phyloP scores from a whole-genome alignment of 495 filamentous ascomycete genomes.

The Aspergillus nidulans region DNA sequence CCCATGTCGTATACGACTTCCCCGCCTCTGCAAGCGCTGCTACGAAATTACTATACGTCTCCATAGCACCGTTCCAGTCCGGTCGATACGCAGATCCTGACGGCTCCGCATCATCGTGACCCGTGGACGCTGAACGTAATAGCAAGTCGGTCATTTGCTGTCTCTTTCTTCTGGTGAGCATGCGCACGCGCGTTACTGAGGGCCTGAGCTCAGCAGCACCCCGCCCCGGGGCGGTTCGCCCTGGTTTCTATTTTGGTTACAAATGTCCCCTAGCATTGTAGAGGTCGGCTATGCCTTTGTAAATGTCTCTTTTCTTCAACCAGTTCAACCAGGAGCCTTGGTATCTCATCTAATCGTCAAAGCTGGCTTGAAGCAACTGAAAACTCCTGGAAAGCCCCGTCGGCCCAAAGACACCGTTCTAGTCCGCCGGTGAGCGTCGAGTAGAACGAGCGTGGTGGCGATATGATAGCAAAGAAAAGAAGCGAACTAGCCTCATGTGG shows the following conservation, averaged over 20 bases:
- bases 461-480: neutral
- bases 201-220: slow-evolving; percentile 13
- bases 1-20: slow-evolving; percentile 9
- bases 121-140: too few species aligned
- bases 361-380: neutral
- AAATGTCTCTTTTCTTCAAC: slow-evolving; percentile 7
- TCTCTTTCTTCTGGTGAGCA: neutral
- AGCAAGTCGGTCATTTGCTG: slow-evolving; percentile 4
- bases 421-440: slow-evolving; percentile 7
- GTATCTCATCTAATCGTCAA: neutral
- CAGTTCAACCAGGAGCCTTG: neutral
- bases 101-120: neutral
- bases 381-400: too few species aligned
- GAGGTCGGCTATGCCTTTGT: too few species aligned
- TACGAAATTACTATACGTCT: neutral
- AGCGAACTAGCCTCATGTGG: slow-evolving; percentile 10
- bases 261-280: too few species aligned
- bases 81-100: neutral
- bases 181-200: slow-evolving; percentile 4
- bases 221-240: slow-evolving; percentile 1
- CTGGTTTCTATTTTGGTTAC: slow-evolving; percentile 1
- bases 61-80: neutral
- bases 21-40: slow-evolving; percentile 8
- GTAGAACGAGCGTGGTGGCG: neutral
- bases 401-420: slow-evolving; percentile 1